Percentiles rank a stretch among this genome's conserved stretches.
Conservation (phyloP, 2,329 filamentous ascomycete genomes). For the Cladophialophora exuberans region DNA sequence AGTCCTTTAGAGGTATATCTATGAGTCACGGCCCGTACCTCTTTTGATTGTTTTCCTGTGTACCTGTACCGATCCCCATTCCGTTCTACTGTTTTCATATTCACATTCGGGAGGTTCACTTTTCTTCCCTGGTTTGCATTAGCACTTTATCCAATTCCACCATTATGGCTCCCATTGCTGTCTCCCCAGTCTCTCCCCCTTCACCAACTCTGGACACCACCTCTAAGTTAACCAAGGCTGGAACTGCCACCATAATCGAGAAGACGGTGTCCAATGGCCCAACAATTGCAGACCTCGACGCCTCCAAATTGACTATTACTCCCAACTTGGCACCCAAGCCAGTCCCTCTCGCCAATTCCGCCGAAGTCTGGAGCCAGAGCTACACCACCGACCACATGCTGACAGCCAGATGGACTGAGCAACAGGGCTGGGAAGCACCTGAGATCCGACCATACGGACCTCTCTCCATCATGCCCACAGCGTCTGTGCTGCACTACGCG, state of each 20-base stretch:
- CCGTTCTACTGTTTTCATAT: background rate
- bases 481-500: constrained; percentile 82
- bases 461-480: constrained; percentile 76
- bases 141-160: background rate
- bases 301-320: constrained; percentile 44
- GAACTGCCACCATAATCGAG: constrained; percentile 26
- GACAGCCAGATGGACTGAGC: constrained; percentile 67
- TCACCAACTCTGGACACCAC: constrained; percentile 27
- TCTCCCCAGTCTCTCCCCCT: constrained; percentile 24
- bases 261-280: constrained; percentile 25
- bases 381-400: constrained; percentile 86
- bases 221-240: constrained; percentile 32
- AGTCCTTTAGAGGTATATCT: background rate
- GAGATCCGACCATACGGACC: constrained; percentile 77
- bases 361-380: constrained; percentile 45
- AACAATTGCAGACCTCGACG: constrained; percentile 41
- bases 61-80: background rate
- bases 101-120: background rate
- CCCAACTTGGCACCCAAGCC: constrained; percentile 40
- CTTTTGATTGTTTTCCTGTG: too few relatives aligned
- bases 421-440: constrained; percentile 72
- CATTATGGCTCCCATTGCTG: constrained; percentile 29
- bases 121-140: background rate
- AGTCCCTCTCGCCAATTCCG: constrained; percentile 44
- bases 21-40: constrained; percentile 30